Percentiles rank a stretch among this genome's conserved stretches.
Evolutionary conservation across 768 basidiomycete species (phyloP).

Genomic region (Termitomyces sp.): DNA sequence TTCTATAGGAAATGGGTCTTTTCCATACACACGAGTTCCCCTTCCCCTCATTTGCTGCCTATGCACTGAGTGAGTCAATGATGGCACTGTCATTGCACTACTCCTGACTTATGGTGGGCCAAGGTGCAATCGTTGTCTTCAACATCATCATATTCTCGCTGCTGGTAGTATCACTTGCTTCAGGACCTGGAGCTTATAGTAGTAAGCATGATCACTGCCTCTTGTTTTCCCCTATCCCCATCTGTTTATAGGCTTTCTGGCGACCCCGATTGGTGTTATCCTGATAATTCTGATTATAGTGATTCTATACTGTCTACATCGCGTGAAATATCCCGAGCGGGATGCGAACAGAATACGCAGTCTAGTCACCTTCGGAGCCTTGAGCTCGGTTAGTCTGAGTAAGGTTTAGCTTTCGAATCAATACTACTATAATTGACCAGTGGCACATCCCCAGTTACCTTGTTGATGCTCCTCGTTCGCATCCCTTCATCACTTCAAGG

Average conservation of each 20-base stretch:
- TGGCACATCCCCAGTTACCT: constrained; percentile 12
- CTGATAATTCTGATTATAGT: constrained; percentile 17
- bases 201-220: not conserved
- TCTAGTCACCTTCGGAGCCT: constrained; percentile 12
- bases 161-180: constrained; percentile 9
- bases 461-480: constrained; percentile 21
- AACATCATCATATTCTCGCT: constrained; percentile 9
- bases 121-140: constrained; percentile 8
- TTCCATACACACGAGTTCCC: constrained; percentile 10
- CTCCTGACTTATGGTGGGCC: not conserved
- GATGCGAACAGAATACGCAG: constrained; percentile 9
- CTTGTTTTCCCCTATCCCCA: not conserved
- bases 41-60: constrained; percentile 9
- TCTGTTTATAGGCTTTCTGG: constrained; percentile 8
- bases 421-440: not conserved
- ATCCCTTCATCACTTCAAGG: constrained; percentile 17
- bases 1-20: not conserved
- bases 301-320: constrained; percentile 14
- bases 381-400: constrained; percentile 10
- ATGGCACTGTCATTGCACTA: too few species aligned
- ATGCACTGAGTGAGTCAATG: constrained; percentile 7
- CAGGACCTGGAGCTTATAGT: constrained; percentile 10
- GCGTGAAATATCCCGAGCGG: constrained; percentile 5
- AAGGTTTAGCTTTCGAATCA: not conserved
- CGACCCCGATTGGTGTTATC: constrained; percentile 12